Evolutionary conservation across 306 rosid species (phyloP), one percentile per base, ranked within the genome.

Genomic region (Pachyrhizus erosus): DNA sequence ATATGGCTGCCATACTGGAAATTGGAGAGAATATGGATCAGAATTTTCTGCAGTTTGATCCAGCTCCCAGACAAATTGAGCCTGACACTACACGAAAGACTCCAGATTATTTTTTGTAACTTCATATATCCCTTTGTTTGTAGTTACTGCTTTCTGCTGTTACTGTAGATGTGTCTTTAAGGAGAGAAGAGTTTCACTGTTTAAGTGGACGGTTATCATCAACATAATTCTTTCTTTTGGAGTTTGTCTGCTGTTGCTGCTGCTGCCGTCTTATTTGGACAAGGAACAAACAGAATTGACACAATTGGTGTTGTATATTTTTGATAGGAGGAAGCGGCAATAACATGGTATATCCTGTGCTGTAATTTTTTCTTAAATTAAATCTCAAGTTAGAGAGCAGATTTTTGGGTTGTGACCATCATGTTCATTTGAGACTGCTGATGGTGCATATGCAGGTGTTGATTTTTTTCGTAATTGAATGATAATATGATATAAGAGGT

Each of bases 31-130:
- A 87, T 60, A 95, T 95, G 99, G 99, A 95, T 67, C 99, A 95
- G 92, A 93, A 95, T 85, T 95, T 95, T 85, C 97, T 95, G 87
- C 99, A 95, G 86, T 95, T 95, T 89, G 99, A 95, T 81, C 99
- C 99, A 3, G 99, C 99, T 68, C 99, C 99, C 29, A 87, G 99
- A 76, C 99, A 95, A 88, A 90, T 95, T 71, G 99, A 95, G 81
- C 99, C 99, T 0, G 99, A 95, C 94, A 87, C 92, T 64, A 88
- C 99, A 52, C 97, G 99, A 87, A 95, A 93, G 98, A 95, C 99
- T 67, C 99, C 99, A 0, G 99, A 95, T 82, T 95, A 95, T 91
- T 95, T 95, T 93, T 93, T 95, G 92, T 95, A 86, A 95, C 91
- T 86, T 85, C 69, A 72, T 80, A 78, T 79, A 60, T 88, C 84